Base-by-base conservation (phyloP, 352 stramenopile species). In the Phytophthora pistaciae region DNA sequence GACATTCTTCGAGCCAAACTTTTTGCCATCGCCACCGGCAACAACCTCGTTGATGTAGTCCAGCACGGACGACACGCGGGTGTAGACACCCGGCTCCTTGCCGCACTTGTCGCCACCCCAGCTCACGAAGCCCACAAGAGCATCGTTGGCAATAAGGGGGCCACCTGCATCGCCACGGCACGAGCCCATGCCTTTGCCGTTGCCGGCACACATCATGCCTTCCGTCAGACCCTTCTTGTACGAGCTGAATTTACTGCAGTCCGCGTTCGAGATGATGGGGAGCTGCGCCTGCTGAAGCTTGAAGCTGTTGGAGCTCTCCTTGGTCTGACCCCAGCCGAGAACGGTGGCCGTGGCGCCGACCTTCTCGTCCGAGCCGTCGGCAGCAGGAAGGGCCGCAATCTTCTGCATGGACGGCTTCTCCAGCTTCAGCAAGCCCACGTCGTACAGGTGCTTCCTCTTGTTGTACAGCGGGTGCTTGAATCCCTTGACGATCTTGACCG, bases 131-230 rank as follows among this genome's bases (percentile, higher is more conserved):
- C 83, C 85, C 5, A 91, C 68, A 25, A 91, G 63, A 48, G 66
- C 79, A 58, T 85, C 66, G 46, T 78, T 77, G 5, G 65, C 64
- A 55, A 91, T 60, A 31, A 92, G 82, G 5, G 85, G 78, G 5
- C 85, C 85, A 20, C 85, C 85, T 10, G 83, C 87, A 75, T 91
- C 85, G 23, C 85, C 85, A 44, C 85, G 78, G 68, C 85, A 92
- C 11, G 81, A 82, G 36, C 80, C 79, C 60, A 90, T 87, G 52
- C 75, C 75, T 55, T 75, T 70, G 13, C 76, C 76, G 10, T 72
- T 70, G 16, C 85, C 85, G 7, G 85, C 85, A 27, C 85, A 92
- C 11, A 90, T n/a, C 85, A 92, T 91, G 9, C 70, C 68, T 29
- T 84, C 71, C 16, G 84, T 87, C 38, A 91, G 82, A 18, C 70